A percentile compares a stretch with the other conserved stretches of the same genome.
Conservation (phyloP, 2,329 filamentous ascomycete species). For the Berkeleyomyces basicola region DNA sequence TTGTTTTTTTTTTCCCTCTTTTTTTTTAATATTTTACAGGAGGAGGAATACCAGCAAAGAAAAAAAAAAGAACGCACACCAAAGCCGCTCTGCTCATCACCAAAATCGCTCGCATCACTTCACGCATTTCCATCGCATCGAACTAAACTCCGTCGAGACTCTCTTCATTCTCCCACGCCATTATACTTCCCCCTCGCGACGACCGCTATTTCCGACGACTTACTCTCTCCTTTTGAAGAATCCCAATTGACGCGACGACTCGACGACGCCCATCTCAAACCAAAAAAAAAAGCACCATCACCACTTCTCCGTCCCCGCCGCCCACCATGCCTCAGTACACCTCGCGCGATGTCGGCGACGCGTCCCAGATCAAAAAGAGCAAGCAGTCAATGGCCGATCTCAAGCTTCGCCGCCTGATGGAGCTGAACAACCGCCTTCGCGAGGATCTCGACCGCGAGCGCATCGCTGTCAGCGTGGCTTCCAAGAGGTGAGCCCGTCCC, state of each 20-base stretch:
- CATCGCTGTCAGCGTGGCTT: constrained; percentile 88
- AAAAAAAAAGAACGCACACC: neutral
- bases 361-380: constrained; percentile 66
- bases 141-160: neutral
- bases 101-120: neutral
- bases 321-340: constrained; percentile 48
- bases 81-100: neutral
- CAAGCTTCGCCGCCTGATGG: constrained; percentile 87
- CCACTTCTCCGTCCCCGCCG: constrained; percentile 3
- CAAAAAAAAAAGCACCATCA: neutral
- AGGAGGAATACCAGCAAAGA: neutral
- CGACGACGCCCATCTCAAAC: neutral
- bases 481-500: constrained; percentile 55
- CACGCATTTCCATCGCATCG: neutral
- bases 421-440: constrained; percentile 88
- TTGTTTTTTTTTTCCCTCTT: neutral
- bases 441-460: constrained; percentile 92
- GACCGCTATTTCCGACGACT: neutral
- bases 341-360: constrained; percentile 49
- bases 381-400: constrained; percentile 99
- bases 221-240: neutral
- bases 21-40: neutral
- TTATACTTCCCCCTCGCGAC: neutral
- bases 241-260: neutral
- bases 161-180: neutral